Evolutionary conservation across 208 protist species (phyloP).

Genomic region (Crithidia expoeki): DNA sequence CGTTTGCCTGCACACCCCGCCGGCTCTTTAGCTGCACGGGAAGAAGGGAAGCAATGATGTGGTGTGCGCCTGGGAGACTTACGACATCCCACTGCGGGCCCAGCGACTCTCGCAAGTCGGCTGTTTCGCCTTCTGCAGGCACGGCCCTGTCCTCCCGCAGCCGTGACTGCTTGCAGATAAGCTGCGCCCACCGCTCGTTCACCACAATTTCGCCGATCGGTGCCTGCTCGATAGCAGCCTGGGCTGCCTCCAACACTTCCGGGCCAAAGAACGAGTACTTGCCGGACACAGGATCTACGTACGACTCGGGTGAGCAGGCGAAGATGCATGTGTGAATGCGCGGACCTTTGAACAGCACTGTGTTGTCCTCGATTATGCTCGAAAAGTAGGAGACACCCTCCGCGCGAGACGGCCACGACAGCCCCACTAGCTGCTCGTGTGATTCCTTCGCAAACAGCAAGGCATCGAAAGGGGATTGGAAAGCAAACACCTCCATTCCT

Average conservation of each 20-base stretch:
- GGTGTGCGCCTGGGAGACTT: slow-evolving; percentile 29
- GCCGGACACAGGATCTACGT: slow-evolving; percentile 73
- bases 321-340: slow-evolving; percentile 88
- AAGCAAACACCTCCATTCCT: slow-evolving; percentile 74
- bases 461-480: slow-evolving; percentile 65
- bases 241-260: slow-evolving; percentile 56
- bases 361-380: slow-evolving; percentile 49
- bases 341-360: slow-evolving; percentile 74
- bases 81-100: slow-evolving; percentile 69
- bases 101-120: slow-evolving; percentile 33
- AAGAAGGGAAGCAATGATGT: slow-evolving; percentile 65
- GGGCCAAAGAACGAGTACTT: slow-evolving; percentile 68
- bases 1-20: slow-evolving; percentile 52
- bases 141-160: slow-evolving; percentile 27
- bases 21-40: slow-evolving; percentile 61
- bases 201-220: slow-evolving; percentile 80
- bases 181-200: slow-evolving; percentile 61
- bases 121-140: slow-evolving; percentile 1
- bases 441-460: slow-evolving; percentile 75
- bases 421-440: slow-evolving; percentile 60
- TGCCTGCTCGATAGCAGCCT: slow-evolving; percentile 52
- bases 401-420: slow-evolving; percentile 56
- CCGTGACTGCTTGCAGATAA: slow-evolving; percentile 50
- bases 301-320: slow-evolving; percentile 66
- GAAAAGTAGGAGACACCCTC: slow-evolving; percentile 41